A percentile compares a stretch with the other conserved stretches of the same genome.
Conservation (phyloP, 2,329 filamentous ascomycete genomes). For the Aspergillus latus region DNA sequence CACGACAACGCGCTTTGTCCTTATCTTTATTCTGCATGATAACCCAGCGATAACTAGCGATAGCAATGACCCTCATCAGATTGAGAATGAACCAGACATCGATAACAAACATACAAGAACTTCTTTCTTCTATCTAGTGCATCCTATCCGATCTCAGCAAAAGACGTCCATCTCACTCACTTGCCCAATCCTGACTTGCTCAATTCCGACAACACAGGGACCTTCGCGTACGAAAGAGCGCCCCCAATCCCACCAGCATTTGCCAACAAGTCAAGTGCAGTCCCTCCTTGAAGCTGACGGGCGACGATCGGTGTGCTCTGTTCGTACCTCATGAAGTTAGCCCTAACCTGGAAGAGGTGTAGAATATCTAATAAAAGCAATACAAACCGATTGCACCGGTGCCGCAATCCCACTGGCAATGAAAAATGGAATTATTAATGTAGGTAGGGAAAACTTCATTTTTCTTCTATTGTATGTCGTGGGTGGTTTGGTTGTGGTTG, state of each 20-base stretch:
- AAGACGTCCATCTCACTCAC: not conserved
- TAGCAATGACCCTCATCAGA: not conserved
- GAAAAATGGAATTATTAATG: slow-evolving; percentile 3
- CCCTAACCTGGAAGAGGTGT: not conserved
- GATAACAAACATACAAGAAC: slow-evolving; percentile 1
- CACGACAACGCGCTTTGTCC: not conserved
- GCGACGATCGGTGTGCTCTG: not conserved
- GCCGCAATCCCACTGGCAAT: slow-evolving; percentile 2
- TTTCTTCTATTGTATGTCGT: not conserved
- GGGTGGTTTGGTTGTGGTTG: not conserved
- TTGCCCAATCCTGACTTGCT: not conserved
- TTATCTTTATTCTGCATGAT: slow-evolving; percentile 9
- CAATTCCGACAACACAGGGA: not conserved
- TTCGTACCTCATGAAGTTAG: not conserved
- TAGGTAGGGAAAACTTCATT: slow-evolving; percentile 12
- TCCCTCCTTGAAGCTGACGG: not conserved
- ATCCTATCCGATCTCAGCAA: not conserved
- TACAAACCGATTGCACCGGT: slow-evolving; percentile 2
- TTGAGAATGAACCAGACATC: slow-evolving; percentile 6
- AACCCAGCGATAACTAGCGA: slow-evolving; percentile 1
- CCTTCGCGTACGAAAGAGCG: not conserved
- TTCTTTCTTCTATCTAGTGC: not conserved
- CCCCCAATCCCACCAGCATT: not conserved
- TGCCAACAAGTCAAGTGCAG: not conserved
- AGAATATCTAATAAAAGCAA: no score